phyloP scores from a whole-genome alignment of 495 filamentous ascomycete species.

The Umbilicaria muhlenbergii region DNA sequence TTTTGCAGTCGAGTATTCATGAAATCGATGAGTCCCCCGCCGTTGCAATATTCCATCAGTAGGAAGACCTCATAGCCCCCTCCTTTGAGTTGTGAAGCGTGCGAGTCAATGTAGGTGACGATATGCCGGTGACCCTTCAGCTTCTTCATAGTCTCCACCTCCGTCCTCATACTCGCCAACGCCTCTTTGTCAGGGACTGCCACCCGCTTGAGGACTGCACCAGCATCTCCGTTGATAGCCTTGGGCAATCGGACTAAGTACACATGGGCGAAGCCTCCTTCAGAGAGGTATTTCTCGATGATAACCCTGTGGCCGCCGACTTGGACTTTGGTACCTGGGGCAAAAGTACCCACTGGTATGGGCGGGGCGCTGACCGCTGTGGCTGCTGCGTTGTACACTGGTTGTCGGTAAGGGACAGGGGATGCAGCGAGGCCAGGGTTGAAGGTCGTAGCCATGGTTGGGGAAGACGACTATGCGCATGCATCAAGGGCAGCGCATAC shows the following conservation, averaged over 20 bases:
- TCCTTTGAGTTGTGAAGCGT: constrained; percentile 81
- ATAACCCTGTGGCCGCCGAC: constrained; percentile 83
- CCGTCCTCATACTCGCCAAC: constrained; percentile 88
- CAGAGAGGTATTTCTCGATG: constrained; percentile 96
- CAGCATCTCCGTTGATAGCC: constrained; percentile 63
- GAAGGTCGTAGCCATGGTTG: constrained; percentile 10
- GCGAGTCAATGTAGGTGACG: constrained; percentile 95
- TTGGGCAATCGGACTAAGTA: constrained; percentile 81
- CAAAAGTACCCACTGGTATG: constrained; percentile 76
- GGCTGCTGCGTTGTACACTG: constrained; percentile 5
- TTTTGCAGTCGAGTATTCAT: constrained; percentile 98
- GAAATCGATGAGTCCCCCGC: constrained; percentile 93
- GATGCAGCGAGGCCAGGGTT: constrained; percentile 11
- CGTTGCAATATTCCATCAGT: constrained; percentile 81
- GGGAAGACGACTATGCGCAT: neutral
- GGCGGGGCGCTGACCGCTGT: constrained; percentile 23
- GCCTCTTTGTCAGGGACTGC: constrained; percentile 94
- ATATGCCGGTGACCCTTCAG: constrained; percentile 91
- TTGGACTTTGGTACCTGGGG: constrained; percentile 88
- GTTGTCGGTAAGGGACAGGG: constrained; percentile 7
- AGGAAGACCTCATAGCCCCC: constrained; percentile 96
- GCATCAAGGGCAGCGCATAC: neutral
- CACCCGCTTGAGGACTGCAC: constrained; percentile 85
- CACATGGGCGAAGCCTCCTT: constrained; percentile 96
- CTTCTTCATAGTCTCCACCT: constrained; percentile 99